Conservation (phyloP, 768 basidiomycete species). For the Cyathus striatus region DNA sequence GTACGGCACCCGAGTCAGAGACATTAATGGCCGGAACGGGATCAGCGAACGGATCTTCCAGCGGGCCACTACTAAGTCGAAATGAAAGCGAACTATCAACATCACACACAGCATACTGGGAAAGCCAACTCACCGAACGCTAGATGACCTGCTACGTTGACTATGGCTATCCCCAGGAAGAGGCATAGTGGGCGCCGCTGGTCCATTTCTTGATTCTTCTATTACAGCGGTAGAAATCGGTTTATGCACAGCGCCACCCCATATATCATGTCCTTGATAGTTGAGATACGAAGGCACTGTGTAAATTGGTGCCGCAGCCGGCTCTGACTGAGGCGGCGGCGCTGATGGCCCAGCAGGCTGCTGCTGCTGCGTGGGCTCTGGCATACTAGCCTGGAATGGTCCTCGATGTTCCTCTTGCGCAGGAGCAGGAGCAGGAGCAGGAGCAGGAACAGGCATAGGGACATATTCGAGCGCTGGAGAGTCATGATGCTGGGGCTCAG, state of each 20-base stretch:
- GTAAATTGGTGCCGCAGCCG: not conserved
- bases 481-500: not conserved
- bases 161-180: not conserved
- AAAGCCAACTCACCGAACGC: not conserved
- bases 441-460: not conserved
- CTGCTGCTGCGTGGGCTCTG: too few relatives aligned
- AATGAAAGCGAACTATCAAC: too few relatives aligned
- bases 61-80: slow-evolving; percentile 6
- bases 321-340: not conserved
- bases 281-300: not conserved
- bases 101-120: too few relatives aligned
- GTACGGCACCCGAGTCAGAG: slow-evolving; percentile 9
- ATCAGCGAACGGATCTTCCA: slow-evolving; percentile 27
- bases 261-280: not conserved
- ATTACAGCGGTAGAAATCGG: too few relatives aligned
- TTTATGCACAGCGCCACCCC: not conserved
- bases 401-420: too few relatives aligned
- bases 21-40: slow-evolving; percentile 21
- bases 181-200: not conserved
- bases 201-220: not conserved
- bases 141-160: not conserved
- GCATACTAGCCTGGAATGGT: too few relatives aligned
- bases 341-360: too few relatives aligned
- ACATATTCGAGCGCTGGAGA: not conserved
- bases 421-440: not conserved